These are phyloP conservation scores for Xenoacremonium recifei DNA, from an alignment of 2,329 filamentous ascomycete genomes.

Conservation along the genomic window DNA sequence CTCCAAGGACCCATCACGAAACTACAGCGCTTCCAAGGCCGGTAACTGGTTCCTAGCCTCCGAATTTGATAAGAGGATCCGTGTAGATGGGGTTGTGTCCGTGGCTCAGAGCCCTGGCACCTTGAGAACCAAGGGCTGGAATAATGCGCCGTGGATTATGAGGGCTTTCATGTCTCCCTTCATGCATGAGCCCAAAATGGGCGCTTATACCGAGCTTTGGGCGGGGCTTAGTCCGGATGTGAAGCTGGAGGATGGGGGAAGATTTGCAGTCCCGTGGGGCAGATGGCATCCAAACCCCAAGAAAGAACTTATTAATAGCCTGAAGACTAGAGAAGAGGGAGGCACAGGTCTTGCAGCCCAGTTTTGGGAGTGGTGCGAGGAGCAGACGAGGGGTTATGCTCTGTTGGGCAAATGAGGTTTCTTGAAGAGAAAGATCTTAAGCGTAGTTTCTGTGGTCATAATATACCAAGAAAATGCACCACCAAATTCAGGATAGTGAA, in stretches of 20 bases:
- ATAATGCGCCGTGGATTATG: conserved; percentile 10
- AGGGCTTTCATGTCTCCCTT: conserved; percentile 9
- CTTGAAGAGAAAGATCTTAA: too few species aligned
- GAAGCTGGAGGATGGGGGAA: conserved; percentile 29
- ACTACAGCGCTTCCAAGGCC: conserved; percentile 21
- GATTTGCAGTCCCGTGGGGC: conserved; percentile 18
- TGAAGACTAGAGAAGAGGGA: conserved; percentile 27
- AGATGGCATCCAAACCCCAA: conserved; percentile 25
- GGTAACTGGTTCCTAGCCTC: conserved; percentile 19
- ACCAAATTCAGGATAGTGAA: too few species aligned
- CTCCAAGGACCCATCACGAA: conserved; percentile 4
- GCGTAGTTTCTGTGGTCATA: too few species aligned
- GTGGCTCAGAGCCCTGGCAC: conserved; percentile 33
- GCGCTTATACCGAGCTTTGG: conserved; percentile 43
- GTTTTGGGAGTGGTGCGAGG: conserved; percentile 36
- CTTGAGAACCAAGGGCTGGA: conserved; percentile 27
- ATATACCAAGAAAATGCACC: too few species aligned
- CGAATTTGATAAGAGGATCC: conserved; percentile 22
- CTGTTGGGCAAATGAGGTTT: not conserved
- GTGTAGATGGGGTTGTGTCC: conserved; percentile 16
- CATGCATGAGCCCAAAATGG: conserved; percentile 25
- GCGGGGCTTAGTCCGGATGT: conserved; percentile 39
- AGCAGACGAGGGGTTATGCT: conserved; percentile 20
- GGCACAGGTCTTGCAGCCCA: conserved; percentile 28
- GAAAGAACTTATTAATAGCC: conserved; percentile 21